Evolutionary conservation across 2,329 filamentous ascomycete species (phyloP).

Genomic region (Teratosphaeria zuluensis): DNA sequence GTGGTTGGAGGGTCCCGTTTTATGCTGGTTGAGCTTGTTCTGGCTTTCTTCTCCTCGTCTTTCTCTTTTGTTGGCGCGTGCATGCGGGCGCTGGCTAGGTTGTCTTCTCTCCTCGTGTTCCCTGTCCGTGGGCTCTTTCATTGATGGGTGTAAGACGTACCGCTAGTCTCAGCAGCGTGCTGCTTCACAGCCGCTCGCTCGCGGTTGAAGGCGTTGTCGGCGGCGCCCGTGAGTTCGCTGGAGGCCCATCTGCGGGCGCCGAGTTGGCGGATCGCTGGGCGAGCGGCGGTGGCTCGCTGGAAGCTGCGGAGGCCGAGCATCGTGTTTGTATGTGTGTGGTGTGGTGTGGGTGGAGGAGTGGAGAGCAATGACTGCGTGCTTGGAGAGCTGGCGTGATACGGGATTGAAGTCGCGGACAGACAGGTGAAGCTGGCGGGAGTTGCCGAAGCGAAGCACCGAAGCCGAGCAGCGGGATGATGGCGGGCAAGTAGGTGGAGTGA

Average conservation of each 20-base stretch:
- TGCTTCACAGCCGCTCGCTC: constrained; percentile 86
- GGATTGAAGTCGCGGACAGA: background rate
- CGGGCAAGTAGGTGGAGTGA: background rate
- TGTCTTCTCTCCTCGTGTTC: too few relatives aligned
- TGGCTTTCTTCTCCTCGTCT: background rate
- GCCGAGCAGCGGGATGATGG: background rate
- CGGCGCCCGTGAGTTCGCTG: constrained; percentile 42
- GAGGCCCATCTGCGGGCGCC: constrained; percentile 1
- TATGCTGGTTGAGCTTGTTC: too few relatives aligned
- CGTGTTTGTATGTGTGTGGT: background rate
- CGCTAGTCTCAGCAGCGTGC: constrained; percentile 74
- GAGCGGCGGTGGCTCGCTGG: constrained; percentile 10
- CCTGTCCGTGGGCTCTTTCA: background rate
- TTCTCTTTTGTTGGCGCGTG: background rate
- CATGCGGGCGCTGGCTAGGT: too few relatives aligned
- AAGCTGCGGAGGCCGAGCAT: constrained; percentile 21
- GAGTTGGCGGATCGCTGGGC: constrained; percentile 21
- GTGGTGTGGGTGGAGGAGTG: constrained; percentile 3
- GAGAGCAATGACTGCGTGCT: background rate
- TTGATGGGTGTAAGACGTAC: constrained; percentile 44
- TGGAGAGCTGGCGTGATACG: background rate
- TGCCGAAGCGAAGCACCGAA: background rate
- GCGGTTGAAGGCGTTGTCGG: constrained; percentile 86
- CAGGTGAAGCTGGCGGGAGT: background rate
- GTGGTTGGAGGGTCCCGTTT: too few relatives aligned